Percentiles rank a stretch among this genome's conserved stretches.
These are phyloP conservation scores for Biscogniauxia sp. DNA, from an alignment of 2,329 filamentous ascomycete species.

Conservation along the genomic window DNA sequence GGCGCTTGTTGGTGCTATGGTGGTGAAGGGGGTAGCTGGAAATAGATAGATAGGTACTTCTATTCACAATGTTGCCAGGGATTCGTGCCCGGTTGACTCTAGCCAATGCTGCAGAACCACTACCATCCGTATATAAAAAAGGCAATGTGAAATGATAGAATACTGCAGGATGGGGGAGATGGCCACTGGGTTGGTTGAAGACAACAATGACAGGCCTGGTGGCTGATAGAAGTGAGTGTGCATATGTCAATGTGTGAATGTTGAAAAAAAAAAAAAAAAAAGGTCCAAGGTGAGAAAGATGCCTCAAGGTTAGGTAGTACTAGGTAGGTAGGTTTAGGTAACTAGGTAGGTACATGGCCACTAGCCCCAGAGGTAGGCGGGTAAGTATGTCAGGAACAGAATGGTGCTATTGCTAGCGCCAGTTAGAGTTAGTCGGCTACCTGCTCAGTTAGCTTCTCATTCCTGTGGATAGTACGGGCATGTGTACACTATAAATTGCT, in stretches of 20 bases:
- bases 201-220: neutral
- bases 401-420: neutral
- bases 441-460: neutral
- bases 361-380: no score
- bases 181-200: neutral
- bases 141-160: neutral
- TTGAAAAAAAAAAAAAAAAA: neutral
- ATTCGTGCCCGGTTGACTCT: neutral
- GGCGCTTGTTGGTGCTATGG: slow-evolving; percentile 30
- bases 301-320: neutral
- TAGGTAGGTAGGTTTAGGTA: no score
- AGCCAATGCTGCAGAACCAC: neutral
- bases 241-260: neutral
- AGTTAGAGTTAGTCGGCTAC: neutral
- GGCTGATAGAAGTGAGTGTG: neutral
- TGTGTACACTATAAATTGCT: no score
- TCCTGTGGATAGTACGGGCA: neutral
- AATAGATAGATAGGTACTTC: neutral
- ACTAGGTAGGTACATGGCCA: neutral
- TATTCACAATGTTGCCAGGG: neutral
- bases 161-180: neutral
- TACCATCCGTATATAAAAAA: neutral
- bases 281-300: neutral
- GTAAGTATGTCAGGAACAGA: neutral
- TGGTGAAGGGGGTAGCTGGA: slow-evolving; percentile 22